A percentile compares a stretch with the other conserved stretches of the same genome.
Conservation (phyloP, 1,284 basidiomycete species). For the Austropuccinia psidii region DNA sequence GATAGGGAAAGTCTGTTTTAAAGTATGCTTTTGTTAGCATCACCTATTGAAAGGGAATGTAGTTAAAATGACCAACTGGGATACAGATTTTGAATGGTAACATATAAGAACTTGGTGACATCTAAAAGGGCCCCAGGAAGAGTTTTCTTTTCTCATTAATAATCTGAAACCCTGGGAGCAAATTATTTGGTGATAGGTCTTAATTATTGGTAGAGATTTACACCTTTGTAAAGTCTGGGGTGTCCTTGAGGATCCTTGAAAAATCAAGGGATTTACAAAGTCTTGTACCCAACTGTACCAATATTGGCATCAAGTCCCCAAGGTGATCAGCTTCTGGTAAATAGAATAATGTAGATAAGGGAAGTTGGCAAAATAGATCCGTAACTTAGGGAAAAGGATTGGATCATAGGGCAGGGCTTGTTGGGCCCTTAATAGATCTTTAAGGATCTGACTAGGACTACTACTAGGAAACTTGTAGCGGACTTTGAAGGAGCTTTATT, state of each 20-base stretch:
- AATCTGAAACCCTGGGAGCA: conserved; percentile 56
- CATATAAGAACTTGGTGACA: conserved; percentile 54
- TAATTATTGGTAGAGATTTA: conserved; percentile 56
- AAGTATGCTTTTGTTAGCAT: conserved; percentile 53
- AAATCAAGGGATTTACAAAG: conserved; percentile 57
- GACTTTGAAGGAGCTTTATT: conserved; percentile 51
- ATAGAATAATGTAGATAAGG: conserved; percentile 59
- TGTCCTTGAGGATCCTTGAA: conserved; percentile 56
- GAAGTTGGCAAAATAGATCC: conserved; percentile 58
- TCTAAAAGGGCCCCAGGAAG: conserved; percentile 56
- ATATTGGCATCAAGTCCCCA: conserved; percentile 60
- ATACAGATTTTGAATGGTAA: conserved; percentile 57
- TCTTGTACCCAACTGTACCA: conserved; percentile 57
- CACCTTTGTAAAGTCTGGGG: conserved; percentile 57
- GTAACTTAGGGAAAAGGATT: conserved; percentile 59
- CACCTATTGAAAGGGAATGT: conserved; percentile 58
- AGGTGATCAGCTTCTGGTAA: conserved; percentile 59
- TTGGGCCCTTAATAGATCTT: conserved; percentile 52
- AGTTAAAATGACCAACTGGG: conserved; percentile 58
- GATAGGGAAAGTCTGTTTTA: conserved; percentile 59
- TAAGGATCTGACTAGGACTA: conserved; percentile 47
- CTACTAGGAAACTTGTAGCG: conserved; percentile 47
- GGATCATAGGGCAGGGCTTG: conserved; percentile 57
- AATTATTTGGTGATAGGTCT: conserved; percentile 58
- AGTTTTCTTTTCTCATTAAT: conserved; percentile 60